Conservation (phyloP, 176 grass and related monocot genomes). For the Zizania latifolia region DNA sequence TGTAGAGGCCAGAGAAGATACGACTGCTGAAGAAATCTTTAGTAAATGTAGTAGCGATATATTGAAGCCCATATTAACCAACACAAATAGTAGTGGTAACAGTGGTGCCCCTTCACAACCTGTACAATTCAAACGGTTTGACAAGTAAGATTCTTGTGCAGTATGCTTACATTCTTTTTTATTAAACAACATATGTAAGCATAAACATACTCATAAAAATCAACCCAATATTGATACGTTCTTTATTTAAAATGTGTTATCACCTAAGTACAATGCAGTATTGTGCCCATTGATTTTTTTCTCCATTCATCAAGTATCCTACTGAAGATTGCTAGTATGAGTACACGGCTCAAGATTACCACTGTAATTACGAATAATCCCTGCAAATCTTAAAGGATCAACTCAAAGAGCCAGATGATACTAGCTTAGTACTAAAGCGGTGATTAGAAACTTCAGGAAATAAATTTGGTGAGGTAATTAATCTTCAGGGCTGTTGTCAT, state of each 20-base stretch:
- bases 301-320: neutral
- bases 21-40: conserved; percentile 82
- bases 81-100: conserved; percentile 82
- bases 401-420: neutral
- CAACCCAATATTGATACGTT: neutral
- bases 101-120: conserved; percentile 88
- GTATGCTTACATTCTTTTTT: neutral
- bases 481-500: neutral
- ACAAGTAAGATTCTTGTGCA: conserved; percentile 6
- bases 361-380: conserved; percentile 12
- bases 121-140: conserved; percentile 41
- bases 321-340: neutral
- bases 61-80: conserved; percentile 90
- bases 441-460: conserved; percentile 12
- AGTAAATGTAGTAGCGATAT: conserved; percentile 84
- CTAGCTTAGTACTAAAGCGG: neutral
- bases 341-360: neutral
- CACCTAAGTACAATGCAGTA: neutral
- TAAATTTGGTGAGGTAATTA: neutral
- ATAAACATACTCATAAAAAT: neutral
- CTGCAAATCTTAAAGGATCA: neutral
- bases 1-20: conserved; percentile 90
- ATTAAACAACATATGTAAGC: neutral
- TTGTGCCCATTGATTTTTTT: neutral
- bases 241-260: neutral